phyloP scores from a whole-genome alignment of 1,284 basidiomycete genomes.

The Rhodotorula sp. region DNA sequence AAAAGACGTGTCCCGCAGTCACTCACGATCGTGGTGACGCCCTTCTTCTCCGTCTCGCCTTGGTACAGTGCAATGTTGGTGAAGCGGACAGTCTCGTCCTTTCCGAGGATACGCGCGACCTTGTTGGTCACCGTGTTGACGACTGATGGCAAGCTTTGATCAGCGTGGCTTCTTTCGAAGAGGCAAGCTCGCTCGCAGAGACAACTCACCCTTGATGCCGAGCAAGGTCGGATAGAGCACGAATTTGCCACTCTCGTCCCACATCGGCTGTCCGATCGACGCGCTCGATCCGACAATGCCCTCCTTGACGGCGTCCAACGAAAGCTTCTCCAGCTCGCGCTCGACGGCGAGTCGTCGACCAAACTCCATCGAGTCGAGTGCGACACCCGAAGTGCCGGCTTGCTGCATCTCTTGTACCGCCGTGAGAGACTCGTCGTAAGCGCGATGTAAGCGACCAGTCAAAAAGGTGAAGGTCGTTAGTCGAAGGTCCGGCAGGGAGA shows the following conservation, averaged over 20 bases:
- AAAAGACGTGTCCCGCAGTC: slow-evolving; percentile 25
- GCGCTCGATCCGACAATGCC: slow-evolving; percentile 46
- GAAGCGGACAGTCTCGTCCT: slow-evolving; percentile 91
- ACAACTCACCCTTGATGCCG: slow-evolving; percentile 80
- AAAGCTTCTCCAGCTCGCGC: slow-evolving; percentile 77
- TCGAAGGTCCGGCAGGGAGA: slow-evolving; percentile 87
- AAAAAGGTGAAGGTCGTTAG: slow-evolving; percentile 91
- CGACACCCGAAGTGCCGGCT: slow-evolving; percentile 63
- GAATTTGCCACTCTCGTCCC: slow-evolving; percentile 96
- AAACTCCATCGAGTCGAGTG: slow-evolving; percentile 99
- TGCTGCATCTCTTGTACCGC: slow-evolving; percentile 87
- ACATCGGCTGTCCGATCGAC: slow-evolving; percentile 77
- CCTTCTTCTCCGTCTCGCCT: slow-evolving; percentile 84
- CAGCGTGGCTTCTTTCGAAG: neutral
- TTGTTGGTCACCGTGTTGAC: slow-evolving; percentile 92
- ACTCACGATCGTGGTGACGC: slow-evolving; percentile 71
- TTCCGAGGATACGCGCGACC: slow-evolving; percentile 83
- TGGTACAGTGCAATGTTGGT: slow-evolving; percentile 87
- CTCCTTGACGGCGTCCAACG: slow-evolving; percentile 56
- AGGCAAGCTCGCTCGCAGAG: neutral
- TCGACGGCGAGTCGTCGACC: slow-evolving; percentile 91
- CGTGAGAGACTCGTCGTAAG: slow-evolving; percentile 89
- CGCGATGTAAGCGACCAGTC: slow-evolving; percentile 81
- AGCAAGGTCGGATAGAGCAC: slow-evolving; percentile 88
- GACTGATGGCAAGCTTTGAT: slow-evolving; percentile 56